A percentile compares a stretch with the other conserved stretches of the same genome.
Evolutionary conservation across 305 asterid species (phyloP).

Genomic region (Solanum hybrid): DNA sequence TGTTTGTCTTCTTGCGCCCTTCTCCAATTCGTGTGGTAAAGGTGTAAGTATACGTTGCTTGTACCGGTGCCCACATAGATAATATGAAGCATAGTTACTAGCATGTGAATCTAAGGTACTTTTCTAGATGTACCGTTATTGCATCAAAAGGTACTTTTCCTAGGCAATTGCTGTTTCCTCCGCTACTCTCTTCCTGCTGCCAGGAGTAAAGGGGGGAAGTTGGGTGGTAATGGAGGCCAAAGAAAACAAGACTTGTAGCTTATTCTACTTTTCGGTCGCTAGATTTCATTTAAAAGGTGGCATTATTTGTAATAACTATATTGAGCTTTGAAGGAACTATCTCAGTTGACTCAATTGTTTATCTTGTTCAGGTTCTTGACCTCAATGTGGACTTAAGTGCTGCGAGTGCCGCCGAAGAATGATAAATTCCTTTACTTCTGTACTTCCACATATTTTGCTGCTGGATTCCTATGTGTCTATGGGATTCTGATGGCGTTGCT

Average conservation of each 20-base stretch:
- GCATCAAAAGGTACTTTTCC: background rate
- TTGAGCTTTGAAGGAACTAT: background rate
- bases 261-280: background rate
- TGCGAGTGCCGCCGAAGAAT: slow-evolving; percentile 97
- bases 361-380: slow-evolving; percentile 53
- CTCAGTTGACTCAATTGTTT: background rate
- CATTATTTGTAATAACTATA: background rate
- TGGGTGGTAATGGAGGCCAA: background rate
- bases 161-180: background rate
- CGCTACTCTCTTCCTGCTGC: background rate
- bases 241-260: background rate
- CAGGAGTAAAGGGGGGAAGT: background rate
- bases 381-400: slow-evolving; percentile 87
- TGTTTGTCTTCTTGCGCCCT: background rate
- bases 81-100: background rate
- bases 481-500: background rate
- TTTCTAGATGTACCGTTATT: background rate
- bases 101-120: background rate
- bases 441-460: background rate
- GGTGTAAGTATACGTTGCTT: background rate
- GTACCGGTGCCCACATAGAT: background rate
- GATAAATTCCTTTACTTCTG: slow-evolving; percentile 16
- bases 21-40: background rate
- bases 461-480: background rate
- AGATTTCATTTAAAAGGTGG: background rate